These are phyloP conservation scores for Stromatinia cepivora DNA, from an alignment of 2,329 filamentous ascomycete genomes.

Conservation along the genomic window DNA sequence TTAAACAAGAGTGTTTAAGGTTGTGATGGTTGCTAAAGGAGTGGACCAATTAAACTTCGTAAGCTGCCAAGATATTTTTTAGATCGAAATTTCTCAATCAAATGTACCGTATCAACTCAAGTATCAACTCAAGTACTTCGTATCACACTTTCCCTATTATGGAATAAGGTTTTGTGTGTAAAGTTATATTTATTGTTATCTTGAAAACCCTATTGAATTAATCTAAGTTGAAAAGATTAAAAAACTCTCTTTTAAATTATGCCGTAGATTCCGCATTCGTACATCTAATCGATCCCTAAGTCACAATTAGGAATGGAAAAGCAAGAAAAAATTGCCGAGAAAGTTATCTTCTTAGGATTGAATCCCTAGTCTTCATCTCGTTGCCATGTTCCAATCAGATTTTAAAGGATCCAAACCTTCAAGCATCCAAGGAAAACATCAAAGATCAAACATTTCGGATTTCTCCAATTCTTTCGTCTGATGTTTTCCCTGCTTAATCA, in stretches of 20 bases:
- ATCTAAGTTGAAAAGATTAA: too few species aligned
- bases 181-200: too few species aligned
- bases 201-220: too few species aligned
- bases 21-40: conserved; percentile 13
- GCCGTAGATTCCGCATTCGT: neutral
- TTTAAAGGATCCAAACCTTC: neutral
- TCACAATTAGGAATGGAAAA: neutral
- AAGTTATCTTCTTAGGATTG: neutral
- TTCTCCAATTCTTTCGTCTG: neutral
- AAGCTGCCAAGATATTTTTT: conserved; percentile 1
- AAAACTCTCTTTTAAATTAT: too few species aligned
- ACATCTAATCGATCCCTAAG: neutral
- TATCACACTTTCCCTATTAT: too few species aligned
- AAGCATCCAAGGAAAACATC: conserved; percentile 8
- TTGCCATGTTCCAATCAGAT: neutral
- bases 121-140: too few species aligned
- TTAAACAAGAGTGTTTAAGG: conserved; percentile 14
- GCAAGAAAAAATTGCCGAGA: neutral
- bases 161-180: too few species aligned
- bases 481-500: neutral
- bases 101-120: too few species aligned
- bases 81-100: conserved; percentile 2
- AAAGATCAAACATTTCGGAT: conserved; percentile 13
- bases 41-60: conserved; percentile 15
- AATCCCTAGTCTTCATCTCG: neutral